A percentile compares a stretch with the other conserved stretches of the same genome.
These are phyloP conservation scores for Coffea canephora DNA, from an alignment of 257 asterid genomes.

Conservation along the genomic window DNA sequence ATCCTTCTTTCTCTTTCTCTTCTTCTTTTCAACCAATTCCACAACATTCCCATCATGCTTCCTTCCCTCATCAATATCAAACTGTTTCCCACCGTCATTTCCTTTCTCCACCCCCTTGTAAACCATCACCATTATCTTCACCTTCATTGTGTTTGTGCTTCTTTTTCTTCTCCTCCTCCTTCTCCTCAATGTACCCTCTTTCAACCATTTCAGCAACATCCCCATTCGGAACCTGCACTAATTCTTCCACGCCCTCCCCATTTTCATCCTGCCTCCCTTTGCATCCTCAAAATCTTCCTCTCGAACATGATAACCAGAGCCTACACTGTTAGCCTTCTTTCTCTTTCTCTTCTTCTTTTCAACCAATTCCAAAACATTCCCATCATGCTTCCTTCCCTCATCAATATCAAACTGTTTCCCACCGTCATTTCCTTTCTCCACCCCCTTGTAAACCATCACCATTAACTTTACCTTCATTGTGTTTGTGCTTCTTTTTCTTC, in stretches of 20 bases:
- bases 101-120: not conserved
- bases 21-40: slow-evolving; percentile 18
- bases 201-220: not conserved
- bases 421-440: too few relatives aligned
- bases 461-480: not conserved
- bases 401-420: not conserved
- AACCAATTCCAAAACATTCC: slow-evolving; percentile 7
- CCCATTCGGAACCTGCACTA: not conserved
- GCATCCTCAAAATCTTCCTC: not conserved
- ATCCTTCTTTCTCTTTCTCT: slow-evolving; percentile 5
- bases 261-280: slow-evolving; percentile 1
- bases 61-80: not conserved
- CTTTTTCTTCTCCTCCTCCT: slow-evolving; percentile 7
- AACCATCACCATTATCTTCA: too few relatives aligned
- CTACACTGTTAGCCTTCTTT: not conserved
- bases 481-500: not conserved
- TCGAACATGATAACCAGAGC: not conserved
- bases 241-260: not conserved
- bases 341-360: slow-evolving; percentile 16
- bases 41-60: not conserved
- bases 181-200: not conserved
- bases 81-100: not conserved
- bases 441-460: not conserved
- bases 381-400: too few relatives aligned
- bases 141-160: not conserved